Evolutionary conservation across 1,284 basidiomycete genomes (phyloP), one percentile per base, ranked within the genome.

Genomic region (Trichosporon inkin): DNA sequence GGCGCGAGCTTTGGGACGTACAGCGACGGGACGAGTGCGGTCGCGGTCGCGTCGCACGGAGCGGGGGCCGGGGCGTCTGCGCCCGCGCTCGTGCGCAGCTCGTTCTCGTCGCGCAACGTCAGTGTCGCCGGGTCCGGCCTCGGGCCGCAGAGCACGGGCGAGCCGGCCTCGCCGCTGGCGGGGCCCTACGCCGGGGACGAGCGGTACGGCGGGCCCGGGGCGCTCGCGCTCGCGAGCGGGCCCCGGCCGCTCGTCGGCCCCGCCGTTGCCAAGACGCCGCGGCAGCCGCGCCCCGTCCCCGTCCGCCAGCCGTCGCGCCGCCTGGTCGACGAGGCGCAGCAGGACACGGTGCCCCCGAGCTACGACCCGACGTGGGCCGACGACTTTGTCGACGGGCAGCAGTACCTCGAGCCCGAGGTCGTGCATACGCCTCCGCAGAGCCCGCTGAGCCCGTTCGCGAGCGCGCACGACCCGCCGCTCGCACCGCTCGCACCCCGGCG

Each of bases 301-400:
- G 28, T 22, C 14, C 44, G 44, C 6, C 44, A 49, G 24, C 44
- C 44, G 6, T 20, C 17, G 14, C 24, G 44, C 24, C 24, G 44
- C 16, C 24, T 49, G 6, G 44, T 49, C 22, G 44, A 49, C 28
- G 28, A 32, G 28, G 28, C 28, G 22, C 24, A 22, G 16, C 22
- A 49, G 24, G 44, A 49, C 44, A 49, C 44, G 44, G 44, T 49
- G 16, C 44, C 44, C 22, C 44, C 44, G 3, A 16, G 11, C 2
- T 49, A 49, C 44, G 44, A 49, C 44, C 44, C 44, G 44, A 49
- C 44, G 44, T 49, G 44, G 44, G 44, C 44, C 10, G 44, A 49
- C 44, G 44, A 49, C 16, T 49, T 49, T 14, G 44, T 49, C 13
- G 44, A 49, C 13, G 44, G 44, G 3, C 44, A 49, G 44, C 44